Base-by-base conservation (phyloP, 2,329 filamentous ascomycete genomes). In the Penicillium sp. region DNA sequence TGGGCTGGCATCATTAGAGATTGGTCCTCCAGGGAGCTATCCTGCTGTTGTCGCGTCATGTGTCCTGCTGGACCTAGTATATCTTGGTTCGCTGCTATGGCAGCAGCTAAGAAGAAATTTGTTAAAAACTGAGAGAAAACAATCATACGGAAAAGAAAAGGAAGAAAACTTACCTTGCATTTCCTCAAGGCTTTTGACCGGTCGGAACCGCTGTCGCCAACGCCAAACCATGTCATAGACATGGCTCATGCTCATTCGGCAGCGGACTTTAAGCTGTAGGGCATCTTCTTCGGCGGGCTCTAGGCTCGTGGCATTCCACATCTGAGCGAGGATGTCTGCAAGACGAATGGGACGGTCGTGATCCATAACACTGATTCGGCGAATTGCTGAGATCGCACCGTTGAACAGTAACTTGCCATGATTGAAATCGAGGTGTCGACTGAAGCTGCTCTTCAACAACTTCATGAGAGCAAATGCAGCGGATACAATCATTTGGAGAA, bases 181-280 rank as follows among this genome's bases (percentile, higher is more conserved):
- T 61, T 87, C 87, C 67, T 74, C 69, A 0, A 68, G 60, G 52
- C 86, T 83, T 58, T 86, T 88, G 68, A 85, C 79, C 48, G 87
- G 83, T 72, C 89, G 87, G 71, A 84, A 84, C 61, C 85, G 82
- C 53, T 84, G 81, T 52, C 85, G 79, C 86, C 86, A 88, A 49
- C 84, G 80, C 84, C 85, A 87, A 19, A 88, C 84, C 2, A 83
- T 85, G 67, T 89, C 86, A 65, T 85, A 87, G 2, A 88, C 81
- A 44, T 88, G 80, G 57, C 83, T 86, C 78, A 88, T 84, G 64
- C 84, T 87, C 79, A 86, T 87, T 12, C 86, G 78, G 61, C 83
- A 86, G 38, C 84, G 82, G 31, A 88, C 82, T 58, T 84, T 85
- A 10, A 89, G 79, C 57, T 86, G 82, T 12, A 88, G 73, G 21